Base-by-base conservation (phyloP, 2,329 filamentous ascomycete species). In the Chaetomium strumarium region DNA sequence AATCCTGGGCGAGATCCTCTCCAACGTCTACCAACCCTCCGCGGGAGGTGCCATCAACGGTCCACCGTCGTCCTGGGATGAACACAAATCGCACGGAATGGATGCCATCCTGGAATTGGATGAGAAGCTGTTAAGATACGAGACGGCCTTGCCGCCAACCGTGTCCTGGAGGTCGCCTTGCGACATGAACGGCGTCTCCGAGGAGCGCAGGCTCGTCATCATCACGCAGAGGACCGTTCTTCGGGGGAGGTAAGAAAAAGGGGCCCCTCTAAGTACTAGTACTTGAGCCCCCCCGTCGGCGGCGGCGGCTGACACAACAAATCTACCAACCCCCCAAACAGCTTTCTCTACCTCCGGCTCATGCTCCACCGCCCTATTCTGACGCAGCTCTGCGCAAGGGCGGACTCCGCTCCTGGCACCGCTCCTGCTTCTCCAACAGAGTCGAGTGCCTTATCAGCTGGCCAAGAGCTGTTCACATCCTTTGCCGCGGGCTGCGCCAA, bases 331-430 rank as follows among this genome's bases (percentile, higher is more conserved):
- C 14, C 7, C 30, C 1, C 17, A n/a, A n/a, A n/a, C 24, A 59
- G 56, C 48, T 61, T 61, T 14, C 54, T 61, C 2, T 60, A 59
- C 19, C 50, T 60, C 5, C 55, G 54, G n/a, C 42, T 61, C 38
- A 61, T 60, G 57, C 57, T 61, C 20, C 59, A 61, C 47, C 55
- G 59, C 2, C 59, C 59, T 12, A 57, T 61, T 31, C 49, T 61
- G 7, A 57, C 56, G 13, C 53, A 52, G 30, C 46, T 60, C 1
- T 59, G 55, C 41, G 56, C 52, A 6, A 51, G 49, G 5, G 16
- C 55, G 9, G 43, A 46, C 13, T 33, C 52, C 6, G 37, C 19
- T 13, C 16, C 45, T 2, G 38, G 19, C 13, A 37, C 37, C 1
- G 48, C 41, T 13, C 47, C 47, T 1, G 53, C n/a, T 13, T 49